Evolutionary conservation across 164 flowering plant genomes (phyloP).

Genomic region (Vitis labrusca): DNA sequence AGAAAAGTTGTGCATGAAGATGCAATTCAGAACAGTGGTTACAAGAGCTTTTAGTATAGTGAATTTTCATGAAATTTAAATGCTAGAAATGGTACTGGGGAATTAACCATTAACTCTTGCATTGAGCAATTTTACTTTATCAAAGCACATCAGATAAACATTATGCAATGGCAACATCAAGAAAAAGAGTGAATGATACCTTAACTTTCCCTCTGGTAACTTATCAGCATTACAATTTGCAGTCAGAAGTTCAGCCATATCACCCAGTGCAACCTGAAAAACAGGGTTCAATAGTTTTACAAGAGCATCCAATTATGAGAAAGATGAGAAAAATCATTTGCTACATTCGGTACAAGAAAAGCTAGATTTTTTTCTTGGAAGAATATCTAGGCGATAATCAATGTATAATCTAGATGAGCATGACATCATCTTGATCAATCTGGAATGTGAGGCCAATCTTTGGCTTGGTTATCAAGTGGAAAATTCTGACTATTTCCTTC

Average conservation of each 20-base stretch:
- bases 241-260: constrained; percentile 66
- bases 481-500: background rate
- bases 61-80: too few relatives aligned
- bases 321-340: background rate
- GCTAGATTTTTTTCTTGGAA: background rate
- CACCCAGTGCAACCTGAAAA: constrained; percentile 89
- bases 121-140: background rate
- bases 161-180: background rate
- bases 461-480: background rate
- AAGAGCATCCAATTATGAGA: background rate
- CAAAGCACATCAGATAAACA: background rate
- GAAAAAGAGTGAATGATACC: constrained; percentile 37
- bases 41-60: too few relatives aligned
- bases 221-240: constrained; percentile 74
- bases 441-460: background rate
- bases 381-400: background rate
- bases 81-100: background rate
- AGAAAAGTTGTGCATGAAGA: background rate
- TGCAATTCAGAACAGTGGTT: too few relatives aligned
- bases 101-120: background rate
- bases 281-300: background rate
- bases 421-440: background rate
- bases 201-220: constrained; percentile 80
- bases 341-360: background rate
- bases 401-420: background rate